Percentiles rank a stretch among this genome's conserved stretches.
Conservation (phyloP, 805 yeast genomes). For the Candida ponderosae region DNA sequence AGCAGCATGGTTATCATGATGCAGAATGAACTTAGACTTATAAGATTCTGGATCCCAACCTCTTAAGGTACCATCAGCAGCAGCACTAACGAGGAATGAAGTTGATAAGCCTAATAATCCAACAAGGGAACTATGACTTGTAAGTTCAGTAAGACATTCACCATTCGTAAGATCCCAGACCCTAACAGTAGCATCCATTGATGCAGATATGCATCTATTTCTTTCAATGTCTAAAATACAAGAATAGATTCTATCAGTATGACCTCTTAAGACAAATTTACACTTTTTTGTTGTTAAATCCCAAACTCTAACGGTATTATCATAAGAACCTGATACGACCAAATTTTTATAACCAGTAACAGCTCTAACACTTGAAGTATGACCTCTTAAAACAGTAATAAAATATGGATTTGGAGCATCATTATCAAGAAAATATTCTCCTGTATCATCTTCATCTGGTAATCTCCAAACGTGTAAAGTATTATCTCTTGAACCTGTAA, state of each 20-base stretch:
- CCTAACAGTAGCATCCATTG: conserved; percentile 81
- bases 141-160: conserved; percentile 55
- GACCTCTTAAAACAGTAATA: conserved; percentile 65
- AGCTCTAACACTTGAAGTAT: conserved; percentile 75
- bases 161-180: conserved; percentile 88
- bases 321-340: conserved; percentile 86
- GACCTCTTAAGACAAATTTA: conserved; percentile 70
- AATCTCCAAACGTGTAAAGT: conserved; percentile 78
- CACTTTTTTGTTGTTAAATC: conserved; percentile 70
- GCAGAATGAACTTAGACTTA: conserved; percentile 54
- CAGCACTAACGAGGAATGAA: conserved; percentile 80
- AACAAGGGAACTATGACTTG: conserved; percentile 86
- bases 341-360: conserved; percentile 81
- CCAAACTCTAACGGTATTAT: conserved; percentile 88
- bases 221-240: conserved; percentile 73
- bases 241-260: conserved; percentile 82
- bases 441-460: conserved; percentile 37
- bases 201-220: conserved; percentile 80
- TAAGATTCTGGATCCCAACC: conserved; percentile 89
- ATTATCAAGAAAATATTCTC: conserved; percentile 25
- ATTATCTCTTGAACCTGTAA: conserved; percentile 86
- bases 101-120: conserved; percentile 77
- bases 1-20: conserved; percentile 74
- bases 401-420: conserved; percentile 47
- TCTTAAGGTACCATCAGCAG: conserved; percentile 88